Percentiles rank a stretch among this genome's conserved stretches.
Conservation (phyloP, 768 basidiomycete genomes). For the Agaricus subrufescens region DNA sequence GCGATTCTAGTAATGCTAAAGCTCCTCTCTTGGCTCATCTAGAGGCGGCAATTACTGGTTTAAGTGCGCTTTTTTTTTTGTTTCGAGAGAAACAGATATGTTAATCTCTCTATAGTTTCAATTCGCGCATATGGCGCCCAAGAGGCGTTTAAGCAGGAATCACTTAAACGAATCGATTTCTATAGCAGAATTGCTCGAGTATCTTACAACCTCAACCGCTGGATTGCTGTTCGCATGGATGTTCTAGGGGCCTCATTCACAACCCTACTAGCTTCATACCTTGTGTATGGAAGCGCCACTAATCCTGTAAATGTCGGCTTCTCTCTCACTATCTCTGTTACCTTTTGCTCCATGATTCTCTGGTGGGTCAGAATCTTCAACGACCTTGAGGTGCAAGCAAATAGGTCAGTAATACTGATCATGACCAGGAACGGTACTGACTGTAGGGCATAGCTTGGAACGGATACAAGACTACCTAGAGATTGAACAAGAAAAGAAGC, state of each 20-base stretch:
- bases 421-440: background rate
- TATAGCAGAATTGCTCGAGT: constrained; percentile 41
- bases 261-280: constrained; percentile 48
- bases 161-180: constrained; percentile 49
- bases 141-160: constrained; percentile 40
- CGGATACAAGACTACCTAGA: constrained; percentile 12
- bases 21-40: constrained; percentile 42
- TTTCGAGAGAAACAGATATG: background rate
- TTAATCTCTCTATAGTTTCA: constrained; percentile 28
- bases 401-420: constrained; percentile 26
- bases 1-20: constrained; percentile 20
- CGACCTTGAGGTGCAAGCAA: constrained; percentile 41
- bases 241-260: constrained; percentile 54
- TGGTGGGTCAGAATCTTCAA: constrained; percentile 42
- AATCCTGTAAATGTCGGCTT: constrained; percentile 46
- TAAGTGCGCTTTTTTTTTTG: constrained; percentile 29
- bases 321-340: constrained; percentile 54
- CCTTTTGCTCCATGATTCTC: constrained; percentile 55
- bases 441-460: constrained; percentile 12
- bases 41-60: constrained; percentile 45
- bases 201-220: constrained; percentile 49
- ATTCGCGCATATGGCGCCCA: constrained; percentile 68
- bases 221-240: constrained; percentile 51
- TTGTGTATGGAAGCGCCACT: constrained; percentile 34
- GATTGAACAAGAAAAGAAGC: constrained; percentile 15